Base-by-base conservation (phyloP, 306 rosid species). In the Trifolium dubium region DNA sequence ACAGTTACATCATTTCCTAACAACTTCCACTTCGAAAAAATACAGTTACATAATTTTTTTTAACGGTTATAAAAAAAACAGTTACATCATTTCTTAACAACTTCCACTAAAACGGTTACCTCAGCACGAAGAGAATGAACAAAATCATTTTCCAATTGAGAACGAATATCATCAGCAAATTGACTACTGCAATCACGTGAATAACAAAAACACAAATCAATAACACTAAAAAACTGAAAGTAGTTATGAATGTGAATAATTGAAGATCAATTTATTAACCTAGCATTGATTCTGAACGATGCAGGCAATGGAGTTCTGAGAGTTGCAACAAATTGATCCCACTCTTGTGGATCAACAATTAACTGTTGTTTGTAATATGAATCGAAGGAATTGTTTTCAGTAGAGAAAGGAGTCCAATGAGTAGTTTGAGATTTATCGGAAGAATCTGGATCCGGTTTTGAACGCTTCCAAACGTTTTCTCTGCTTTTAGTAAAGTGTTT, bases 381-480 rank as follows among this genome's bases (percentile, higher is more conserved):
- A 70, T 94, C 92, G 68, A 94, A 94, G 6, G 86, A 64, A 6
- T 80, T 53, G 82, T 85, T 94, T 39, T 88, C 80, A 44, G 92
- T 86, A 43, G 86, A 79, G 77, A 94, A 94, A 5, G 96, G 97
- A 77, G 86, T 83, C 97, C 98, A 94, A 2, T 64, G 2, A 10
- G 84, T 73, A 44, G 80, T 78, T 66, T 71, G 63, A 29, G 71
- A 18, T 17, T 80, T 60, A 1, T 60, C 53, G 32, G 76, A 63
- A 47, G 54, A 5, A 15, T 75, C 50, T 2, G 86, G 82, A 82
- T 89, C 92, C 14, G 96, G 67, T 80, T 83, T 95, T 4, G 92
- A 79, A 66, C 92, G 98, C 84, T 95, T 95, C 99, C 99, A 95
- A 6, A 92, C 89, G 71, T 95, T 92, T 72, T 92, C 97, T 84